Evolutionary conservation across 139 green algal genomes (phyloP).

Genomic region (Tetraselmis striata): DNA sequence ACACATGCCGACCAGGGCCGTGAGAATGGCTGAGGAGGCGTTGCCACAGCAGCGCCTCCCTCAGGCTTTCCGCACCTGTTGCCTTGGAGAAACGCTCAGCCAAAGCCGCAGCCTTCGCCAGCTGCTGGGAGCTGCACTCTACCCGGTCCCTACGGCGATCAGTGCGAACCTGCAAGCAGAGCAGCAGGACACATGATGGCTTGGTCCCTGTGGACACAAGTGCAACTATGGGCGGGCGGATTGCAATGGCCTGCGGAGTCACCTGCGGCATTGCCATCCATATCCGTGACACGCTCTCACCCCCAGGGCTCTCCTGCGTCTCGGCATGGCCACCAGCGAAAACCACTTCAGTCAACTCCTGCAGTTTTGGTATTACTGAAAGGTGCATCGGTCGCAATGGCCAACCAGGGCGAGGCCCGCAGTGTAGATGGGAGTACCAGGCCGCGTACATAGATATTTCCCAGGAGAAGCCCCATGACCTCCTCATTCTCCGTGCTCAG

Average conservation of each 20-base stretch:
- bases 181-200: background rate
- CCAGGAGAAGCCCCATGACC: conserved; percentile 80
- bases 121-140: conserved; percentile 72
- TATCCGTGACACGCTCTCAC: conserved; percentile 34
- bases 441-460: conserved; percentile 45
- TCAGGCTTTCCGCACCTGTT: conserved; percentile 36
- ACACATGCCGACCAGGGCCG: too few species aligned
- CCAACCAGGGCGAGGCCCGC: too few species aligned
- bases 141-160: conserved; percentile 63
- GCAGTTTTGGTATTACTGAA: too few species aligned
- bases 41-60: too few species aligned
- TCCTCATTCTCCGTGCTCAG: conserved; percentile 74
- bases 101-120: conserved; percentile 48
- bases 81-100: conserved; percentile 54
- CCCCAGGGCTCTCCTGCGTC: background rate
- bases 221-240: too few species aligned
- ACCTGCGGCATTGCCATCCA: conserved; percentile 64
- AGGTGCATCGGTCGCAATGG: too few species aligned
- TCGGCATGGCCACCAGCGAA: too few species aligned
- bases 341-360: too few species aligned
- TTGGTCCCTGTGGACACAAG: too few species aligned
- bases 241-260: too few species aligned
- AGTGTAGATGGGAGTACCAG: background rate
- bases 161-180: conserved; percentile 11
- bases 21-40: too few species aligned